Evolutionary conservation across 2,329 filamentous ascomycete genomes (phyloP).

Genomic region (Fusarium nodosum): DNA sequence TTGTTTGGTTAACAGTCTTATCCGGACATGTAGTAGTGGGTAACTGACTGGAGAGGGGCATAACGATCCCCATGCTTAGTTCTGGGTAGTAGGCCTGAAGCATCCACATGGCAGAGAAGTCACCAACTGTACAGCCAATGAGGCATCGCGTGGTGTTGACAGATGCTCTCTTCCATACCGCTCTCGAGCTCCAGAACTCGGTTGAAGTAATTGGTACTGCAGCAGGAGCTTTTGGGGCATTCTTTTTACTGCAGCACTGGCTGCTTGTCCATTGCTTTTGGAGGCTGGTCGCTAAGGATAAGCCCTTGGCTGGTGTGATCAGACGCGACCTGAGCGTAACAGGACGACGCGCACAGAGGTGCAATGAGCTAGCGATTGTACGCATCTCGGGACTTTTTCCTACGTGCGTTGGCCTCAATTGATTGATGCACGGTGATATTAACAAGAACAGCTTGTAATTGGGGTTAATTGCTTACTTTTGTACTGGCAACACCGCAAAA

Average conservation of each 20-base stretch:
- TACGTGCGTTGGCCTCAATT: rapidly evolving
- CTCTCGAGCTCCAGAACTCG: constrained; percentile 52
- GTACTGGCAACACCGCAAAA: constrained; percentile 2
- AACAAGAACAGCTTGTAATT: neutral
- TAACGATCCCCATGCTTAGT: constrained; percentile 62
- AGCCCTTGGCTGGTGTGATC: neutral
- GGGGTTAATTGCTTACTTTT: neutral
- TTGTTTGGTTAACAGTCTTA: rapidly evolving
- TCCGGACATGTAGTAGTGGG: rapidly evolving
- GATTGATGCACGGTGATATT: neutral
- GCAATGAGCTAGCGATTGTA: rapidly evolving
- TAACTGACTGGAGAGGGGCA: constrained; percentile 64
- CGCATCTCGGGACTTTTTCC: neutral
- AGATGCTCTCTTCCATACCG: constrained; percentile 63
- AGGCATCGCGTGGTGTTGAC: constrained; percentile 70
- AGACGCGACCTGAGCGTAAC: neutral
- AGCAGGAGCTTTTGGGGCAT: neutral
- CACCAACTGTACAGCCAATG: constrained; percentile 67
- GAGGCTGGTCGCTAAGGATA: neutral
- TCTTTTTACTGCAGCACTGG: constrained; percentile 30
- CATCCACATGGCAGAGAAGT: constrained; percentile 69
- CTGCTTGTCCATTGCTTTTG: constrained; percentile 32
- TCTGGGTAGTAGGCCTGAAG: constrained; percentile 63
- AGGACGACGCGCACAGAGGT: neutral
- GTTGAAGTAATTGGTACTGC: neutral